Evolutionary conservation across 1,284 basidiomycete species (phyloP).

Genomic region (Leccinum variabile): DNA sequence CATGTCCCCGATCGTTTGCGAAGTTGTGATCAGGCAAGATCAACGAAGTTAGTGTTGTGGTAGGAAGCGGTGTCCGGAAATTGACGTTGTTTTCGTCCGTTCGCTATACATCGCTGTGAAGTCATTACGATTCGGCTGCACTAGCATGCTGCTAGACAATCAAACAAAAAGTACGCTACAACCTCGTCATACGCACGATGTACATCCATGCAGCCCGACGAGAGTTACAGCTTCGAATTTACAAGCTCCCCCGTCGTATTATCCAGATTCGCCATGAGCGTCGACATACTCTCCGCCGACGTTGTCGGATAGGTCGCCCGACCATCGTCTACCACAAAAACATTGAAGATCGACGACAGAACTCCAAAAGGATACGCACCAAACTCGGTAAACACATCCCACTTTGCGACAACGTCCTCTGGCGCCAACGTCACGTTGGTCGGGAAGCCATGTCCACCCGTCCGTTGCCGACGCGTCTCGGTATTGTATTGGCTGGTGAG

Average conservation of each 20-base stretch:
- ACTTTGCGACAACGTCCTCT: conserved; percentile 78
- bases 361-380: conserved; percentile 45
- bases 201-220: background rate
- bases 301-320: conserved; percentile 77
- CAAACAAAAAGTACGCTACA: background rate
- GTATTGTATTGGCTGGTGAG: conserved; percentile 84
- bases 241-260: conserved; percentile 48
- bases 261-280: conserved; percentile 80
- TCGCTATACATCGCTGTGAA: no score
- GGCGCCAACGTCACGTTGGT: conserved; percentile 72
- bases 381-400: conserved; percentile 82
- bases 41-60: no score
- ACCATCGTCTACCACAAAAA: conserved; percentile 55
- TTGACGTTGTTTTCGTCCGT: no score
- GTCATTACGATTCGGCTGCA: no score
- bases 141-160: no score
- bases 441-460: conserved; percentile 88
- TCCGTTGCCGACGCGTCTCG: conserved; percentile 89
- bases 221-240: conserved; percentile 51
- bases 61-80: no score
- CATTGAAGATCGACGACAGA: conserved; percentile 1
- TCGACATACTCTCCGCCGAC: conserved; percentile 71
- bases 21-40: no score
- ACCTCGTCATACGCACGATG: background rate
- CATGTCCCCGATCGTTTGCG: no score